Base-by-base conservation (phyloP, 2,329 filamentous ascomycete genomes). In the Pestalotiopsis sp. region DNA sequence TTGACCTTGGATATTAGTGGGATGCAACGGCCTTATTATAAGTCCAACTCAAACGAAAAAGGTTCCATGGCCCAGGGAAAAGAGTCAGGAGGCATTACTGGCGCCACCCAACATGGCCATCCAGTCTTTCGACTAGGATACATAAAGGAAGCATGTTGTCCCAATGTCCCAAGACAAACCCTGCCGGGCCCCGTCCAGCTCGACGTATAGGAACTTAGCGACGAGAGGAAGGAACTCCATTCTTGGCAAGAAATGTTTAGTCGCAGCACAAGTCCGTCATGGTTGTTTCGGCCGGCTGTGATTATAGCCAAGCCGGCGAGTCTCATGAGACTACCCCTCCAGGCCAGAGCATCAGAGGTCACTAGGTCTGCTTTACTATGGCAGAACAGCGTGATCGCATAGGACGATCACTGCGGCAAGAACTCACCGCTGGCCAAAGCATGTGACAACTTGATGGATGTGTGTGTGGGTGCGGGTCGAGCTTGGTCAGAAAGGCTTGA, bases 251-350 rank as follows among this genome's bases (percentile, higher is more conserved):
- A 26, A 61, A n/a, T 61, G 30, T 20, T 35, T 65, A 65, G 62
- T 39, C 11, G 24, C 62, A 35, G 62, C 11, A 24, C 20, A 55
- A 57, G 38, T 56, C 40, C 24, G 52, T 30, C 60, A 13, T 63
- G 60, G 20, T 17, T 44, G 38, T 63, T 44, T 52, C n/a, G 60
- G 60, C 60, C 60, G 60, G 48, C 60, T 63, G 60, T 63, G n/a
- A 63, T 39, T 39, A 63, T 63, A 52, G 39, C 40, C 60, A 63
- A 30, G 13, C 17, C 60, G 35, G 35, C 60, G 40, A 38, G 60
- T 22, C 30, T 10, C 62, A 65, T 57, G 62, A 44, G 62, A 65
- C 62, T 48, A 35, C 30, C 30, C 30, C 30, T 22, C 48, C 14
- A 48, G 30, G 13, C 20, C 60, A 63, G 14, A 10, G 20, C 60